Conservation (phyloP, 2,329 filamentous ascomycete species). For the Arthroderma sp. region DNA sequence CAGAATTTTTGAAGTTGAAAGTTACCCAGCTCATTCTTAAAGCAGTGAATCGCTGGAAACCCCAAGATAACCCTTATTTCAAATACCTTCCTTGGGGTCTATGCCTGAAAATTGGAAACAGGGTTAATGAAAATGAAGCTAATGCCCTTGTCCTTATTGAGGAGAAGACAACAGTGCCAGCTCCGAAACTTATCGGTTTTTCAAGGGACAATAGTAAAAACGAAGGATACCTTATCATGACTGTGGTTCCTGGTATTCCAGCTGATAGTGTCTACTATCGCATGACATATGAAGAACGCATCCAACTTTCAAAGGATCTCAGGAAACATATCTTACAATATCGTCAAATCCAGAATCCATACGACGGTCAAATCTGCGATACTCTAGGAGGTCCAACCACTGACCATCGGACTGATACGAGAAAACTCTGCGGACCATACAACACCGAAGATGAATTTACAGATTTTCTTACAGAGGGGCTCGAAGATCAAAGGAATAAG, state of each 20-base stretch:
- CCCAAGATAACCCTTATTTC: neutral
- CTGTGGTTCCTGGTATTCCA: conserved; percentile 7
- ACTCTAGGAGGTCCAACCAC: conserved; percentile 10
- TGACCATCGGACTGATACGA: conserved; percentile 8
- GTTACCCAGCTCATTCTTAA: conserved; percentile 4
- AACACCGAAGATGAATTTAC: conserved; percentile 8
- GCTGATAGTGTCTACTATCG: conserved; percentile 3
- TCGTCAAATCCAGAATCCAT: conserved; percentile 8
- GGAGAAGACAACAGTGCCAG: conserved; percentile 10
- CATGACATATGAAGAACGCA: conserved; percentile 12
- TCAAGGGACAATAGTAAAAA: neutral
- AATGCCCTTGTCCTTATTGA: conserved; percentile 11
- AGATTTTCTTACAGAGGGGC: neutral
- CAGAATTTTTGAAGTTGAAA: conserved; percentile 2
- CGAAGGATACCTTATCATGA: conserved; percentile 12
- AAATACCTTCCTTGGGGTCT: conserved; percentile 12
- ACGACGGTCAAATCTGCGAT: conserved; percentile 6
- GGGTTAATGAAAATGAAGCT: conserved; percentile 10
- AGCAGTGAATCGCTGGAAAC: conserved; percentile 2
- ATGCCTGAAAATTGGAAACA: conserved; percentile 9
- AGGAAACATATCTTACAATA: conserved; percentile 9
- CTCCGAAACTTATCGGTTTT: conserved; percentile 10
- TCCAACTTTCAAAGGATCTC: conserved; percentile 11
- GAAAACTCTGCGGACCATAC: conserved; percentile 6
- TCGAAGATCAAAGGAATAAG: neutral